These are phyloP conservation scores for Saccharomycopsis fibuligera DNA, from an alignment of 805 yeast species.

Conservation along the genomic window DNA sequence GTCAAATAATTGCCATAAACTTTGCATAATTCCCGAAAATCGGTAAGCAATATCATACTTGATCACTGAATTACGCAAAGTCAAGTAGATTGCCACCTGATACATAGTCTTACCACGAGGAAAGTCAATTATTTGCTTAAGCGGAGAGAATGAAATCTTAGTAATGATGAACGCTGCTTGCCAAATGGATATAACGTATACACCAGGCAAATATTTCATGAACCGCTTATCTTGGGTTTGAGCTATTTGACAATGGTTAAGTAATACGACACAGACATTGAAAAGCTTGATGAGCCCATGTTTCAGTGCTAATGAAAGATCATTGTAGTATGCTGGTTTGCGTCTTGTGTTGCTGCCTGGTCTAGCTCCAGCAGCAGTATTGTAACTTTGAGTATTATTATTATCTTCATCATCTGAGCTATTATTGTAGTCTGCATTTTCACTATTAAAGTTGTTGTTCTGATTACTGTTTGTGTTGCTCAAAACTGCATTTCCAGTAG, in stretches of 20 bases:
- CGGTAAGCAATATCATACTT: conserved; percentile 92
- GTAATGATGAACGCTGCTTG: conserved; percentile 85
- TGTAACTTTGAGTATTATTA: background rate
- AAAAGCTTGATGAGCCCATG: conserved; percentile 72
- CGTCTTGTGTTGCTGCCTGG: background rate
- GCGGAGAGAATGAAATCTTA: conserved; percentile 69
- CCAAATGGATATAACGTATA: conserved; percentile 78
- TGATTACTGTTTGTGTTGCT: background rate
- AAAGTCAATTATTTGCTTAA: conserved; percentile 59
- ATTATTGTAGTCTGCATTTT: conserved; percentile 1
- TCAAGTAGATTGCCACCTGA: conserved; percentile 56
- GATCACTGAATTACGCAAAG: conserved; percentile 74
- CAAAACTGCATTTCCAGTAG: conserved; percentile 1
- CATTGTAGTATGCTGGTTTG: background rate
- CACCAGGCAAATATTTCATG: conserved; percentile 76
- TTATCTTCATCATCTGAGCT: conserved; percentile 31
- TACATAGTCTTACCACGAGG: conserved; percentile 67
- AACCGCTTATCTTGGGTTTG: conserved; percentile 54
- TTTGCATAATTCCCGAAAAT: conserved; percentile 88
- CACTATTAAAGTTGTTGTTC: background rate
- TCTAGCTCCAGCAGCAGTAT: background rate
- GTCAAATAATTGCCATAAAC: conserved; percentile 84
- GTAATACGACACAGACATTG: conserved; percentile 67
- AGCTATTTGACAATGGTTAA: conserved; percentile 60
- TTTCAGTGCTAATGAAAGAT: conserved; percentile 48